phyloP scores from a whole-genome alignment of 2,329 filamentous ascomycete species.

The Erysiphe pulchra region DNA sequence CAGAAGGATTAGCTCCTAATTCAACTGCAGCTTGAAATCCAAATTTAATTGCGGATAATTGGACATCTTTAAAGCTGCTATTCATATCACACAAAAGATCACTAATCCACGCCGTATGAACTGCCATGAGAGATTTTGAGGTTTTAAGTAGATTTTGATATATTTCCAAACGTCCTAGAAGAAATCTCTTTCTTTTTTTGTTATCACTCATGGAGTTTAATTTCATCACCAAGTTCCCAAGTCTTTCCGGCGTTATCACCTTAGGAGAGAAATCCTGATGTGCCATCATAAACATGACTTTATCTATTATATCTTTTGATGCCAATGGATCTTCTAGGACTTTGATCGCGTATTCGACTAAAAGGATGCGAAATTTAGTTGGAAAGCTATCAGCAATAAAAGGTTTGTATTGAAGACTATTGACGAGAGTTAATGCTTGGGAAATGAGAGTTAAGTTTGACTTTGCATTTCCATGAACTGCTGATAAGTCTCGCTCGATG shows the following conservation, averaged over 20 bases:
- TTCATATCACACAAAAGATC: slow-evolving; percentile 65
- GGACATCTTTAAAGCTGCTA: slow-evolving; percentile 51
- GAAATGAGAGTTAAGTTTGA: slow-evolving; percentile 46
- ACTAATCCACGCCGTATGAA: slow-evolving; percentile 53
- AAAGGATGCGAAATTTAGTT: slow-evolving; percentile 53
- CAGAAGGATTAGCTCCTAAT: slow-evolving; percentile 40
- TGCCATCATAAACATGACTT: slow-evolving; percentile 56
- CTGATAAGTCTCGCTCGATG: slow-evolving; percentile 55
- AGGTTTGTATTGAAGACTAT: slow-evolving; percentile 49
- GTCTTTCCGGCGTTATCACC: slow-evolving; percentile 46
- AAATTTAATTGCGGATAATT: slow-evolving; percentile 45
- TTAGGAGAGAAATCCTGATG: slow-evolving; percentile 55
- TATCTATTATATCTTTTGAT: slow-evolving; percentile 54
- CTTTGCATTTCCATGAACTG: slow-evolving; percentile 27
- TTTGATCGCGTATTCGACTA: slow-evolving; percentile 58
- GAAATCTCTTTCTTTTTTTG: slow-evolving; percentile 55
- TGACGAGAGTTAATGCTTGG: slow-evolving; percentile 54
- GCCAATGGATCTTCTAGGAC: slow-evolving; percentile 40
- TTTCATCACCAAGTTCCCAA: slow-evolving; percentile 41
- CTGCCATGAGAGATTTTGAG: slow-evolving; percentile 41
- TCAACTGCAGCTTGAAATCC: slow-evolving; percentile 44
- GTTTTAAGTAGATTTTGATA: slow-evolving; percentile 58
- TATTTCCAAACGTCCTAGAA: slow-evolving; percentile 50
- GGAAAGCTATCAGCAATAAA: slow-evolving; percentile 45
- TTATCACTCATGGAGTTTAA: slow-evolving; percentile 49